Evolutionary conservation across 352 stramenopile species (phyloP).

Genomic region (Pythium utonaiense): DNA sequence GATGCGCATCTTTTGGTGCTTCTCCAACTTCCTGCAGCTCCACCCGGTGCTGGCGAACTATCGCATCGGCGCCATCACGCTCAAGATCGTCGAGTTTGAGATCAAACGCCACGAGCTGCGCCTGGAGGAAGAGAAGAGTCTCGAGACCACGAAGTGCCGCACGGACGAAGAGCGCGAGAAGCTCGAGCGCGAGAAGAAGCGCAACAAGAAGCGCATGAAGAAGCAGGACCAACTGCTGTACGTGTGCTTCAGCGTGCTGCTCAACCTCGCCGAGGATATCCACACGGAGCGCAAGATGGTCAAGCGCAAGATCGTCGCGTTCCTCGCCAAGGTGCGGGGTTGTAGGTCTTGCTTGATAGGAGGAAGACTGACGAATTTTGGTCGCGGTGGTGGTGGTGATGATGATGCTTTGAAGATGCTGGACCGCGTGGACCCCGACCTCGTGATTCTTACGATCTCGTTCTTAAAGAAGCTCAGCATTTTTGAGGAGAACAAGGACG

Average conservation of each 20-base stretch:
- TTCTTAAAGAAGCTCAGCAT: conserved; percentile 95
- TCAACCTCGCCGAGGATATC: conserved; percentile 94
- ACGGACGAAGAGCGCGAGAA: conserved; percentile 45
- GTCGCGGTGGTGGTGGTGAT: too few relatives aligned
- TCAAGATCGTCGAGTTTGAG: conserved; percentile 95
- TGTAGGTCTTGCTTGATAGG: too few relatives aligned
- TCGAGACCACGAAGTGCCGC: conserved; percentile 32
- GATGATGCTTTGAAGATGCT: conserved; percentile 51
- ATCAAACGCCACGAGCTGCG: conserved; percentile 86
- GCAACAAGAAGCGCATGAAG: conserved; percentile 86
- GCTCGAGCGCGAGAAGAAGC: conserved; percentile 77
- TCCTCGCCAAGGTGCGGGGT: conserved; percentile 65
- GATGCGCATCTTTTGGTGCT: conserved; percentile 94
- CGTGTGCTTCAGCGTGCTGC: conserved; percentile 91
- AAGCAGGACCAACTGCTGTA: conserved; percentile 94
- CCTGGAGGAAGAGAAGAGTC: conserved; percentile 58
- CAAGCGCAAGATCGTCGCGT: conserved; percentile 88
- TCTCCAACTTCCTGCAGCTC: conserved; percentile 94
- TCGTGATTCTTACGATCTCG: conserved; percentile 87
- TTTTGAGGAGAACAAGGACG: conserved; percentile 94
- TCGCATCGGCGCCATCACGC: conserved; percentile 90
- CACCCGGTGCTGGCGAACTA: conserved; percentile 92
- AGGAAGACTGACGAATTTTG: too few relatives aligned
- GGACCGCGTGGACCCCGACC: conserved; percentile 80
- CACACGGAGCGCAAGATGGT: conserved; percentile 95